These are phyloP conservation scores for Extremus antarcticus DNA, from an alignment of 495 filamentous ascomycete genomes.

Conservation along the genomic window DNA sequence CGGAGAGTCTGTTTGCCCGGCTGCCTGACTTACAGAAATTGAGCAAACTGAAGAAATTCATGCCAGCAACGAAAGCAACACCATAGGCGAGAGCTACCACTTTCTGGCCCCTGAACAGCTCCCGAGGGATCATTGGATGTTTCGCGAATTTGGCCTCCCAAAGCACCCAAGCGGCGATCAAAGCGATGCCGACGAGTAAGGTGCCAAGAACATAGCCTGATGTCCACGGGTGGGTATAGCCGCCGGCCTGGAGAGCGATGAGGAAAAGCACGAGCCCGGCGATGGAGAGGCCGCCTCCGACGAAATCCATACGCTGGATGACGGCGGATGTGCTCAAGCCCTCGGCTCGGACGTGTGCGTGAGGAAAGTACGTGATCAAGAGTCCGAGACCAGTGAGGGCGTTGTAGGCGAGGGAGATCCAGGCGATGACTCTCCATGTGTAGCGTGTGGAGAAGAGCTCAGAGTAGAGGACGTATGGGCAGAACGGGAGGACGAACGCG, in stretches of 20 bases:
- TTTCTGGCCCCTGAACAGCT: slow-evolving; percentile 24
- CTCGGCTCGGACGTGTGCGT: slow-evolving; percentile 20
- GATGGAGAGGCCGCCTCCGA: slow-evolving; percentile 23
- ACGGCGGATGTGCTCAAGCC: slow-evolving; percentile 19
- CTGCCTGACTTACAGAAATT: no score
- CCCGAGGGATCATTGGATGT: slow-evolving; percentile 13
- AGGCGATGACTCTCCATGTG: slow-evolving; percentile 24
- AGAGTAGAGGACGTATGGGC: slow-evolving; percentile 23
- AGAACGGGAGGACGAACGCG: slow-evolving; percentile 25
- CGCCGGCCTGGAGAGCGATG: slow-evolving; percentile 26
- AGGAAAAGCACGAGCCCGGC: slow-evolving; percentile 22
- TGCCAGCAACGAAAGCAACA: slow-evolving; percentile 26
- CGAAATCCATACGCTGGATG: slow-evolving; percentile 22
- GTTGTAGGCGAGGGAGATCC: slow-evolving; percentile 25
- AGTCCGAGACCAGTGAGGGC: slow-evolving; percentile 18
- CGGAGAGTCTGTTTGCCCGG: no score
- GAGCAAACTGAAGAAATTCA: slow-evolving; percentile 24
- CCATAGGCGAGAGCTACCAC: slow-evolving; percentile 24
- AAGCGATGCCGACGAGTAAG: slow-evolving; percentile 13
- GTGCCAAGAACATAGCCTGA: slow-evolving; percentile 12
- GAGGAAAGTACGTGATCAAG: slow-evolving; percentile 23
- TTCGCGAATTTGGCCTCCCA: slow-evolving; percentile 16
- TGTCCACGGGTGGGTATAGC: slow-evolving; percentile 14
- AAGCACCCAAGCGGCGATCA: slow-evolving; percentile 6
- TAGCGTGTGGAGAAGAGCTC: slow-evolving; percentile 15